A percentile compares a stretch with the other conserved stretches of the same genome.
These are phyloP conservation scores for Cicer chorassanicum DNA, from an alignment of 306 rosid species.

Conservation along the genomic window DNA sequence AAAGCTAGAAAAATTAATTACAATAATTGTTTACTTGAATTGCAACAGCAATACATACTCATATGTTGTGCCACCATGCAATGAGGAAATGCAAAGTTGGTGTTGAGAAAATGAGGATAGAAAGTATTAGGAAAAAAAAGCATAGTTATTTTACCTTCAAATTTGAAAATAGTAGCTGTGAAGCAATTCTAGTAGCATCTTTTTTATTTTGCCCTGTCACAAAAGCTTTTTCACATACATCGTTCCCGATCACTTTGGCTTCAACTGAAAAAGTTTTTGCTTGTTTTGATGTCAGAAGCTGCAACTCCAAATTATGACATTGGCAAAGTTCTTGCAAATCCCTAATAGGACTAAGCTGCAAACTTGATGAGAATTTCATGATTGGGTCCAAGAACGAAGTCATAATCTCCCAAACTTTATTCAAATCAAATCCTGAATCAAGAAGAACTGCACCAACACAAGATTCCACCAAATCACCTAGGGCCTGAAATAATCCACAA, in stretches of 20 bases:
- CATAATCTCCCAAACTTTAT: constrained; percentile 70
- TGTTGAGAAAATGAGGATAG: constrained; percentile 21
- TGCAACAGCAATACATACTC: not conserved
- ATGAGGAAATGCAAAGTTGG: constrained; percentile 29
- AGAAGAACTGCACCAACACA: constrained; percentile 90
- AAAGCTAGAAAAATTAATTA: too few relatives aligned
- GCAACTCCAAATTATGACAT: constrained; percentile 53
- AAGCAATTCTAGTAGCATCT: constrained; percentile 67
- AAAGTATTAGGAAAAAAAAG: constrained; percentile 15
- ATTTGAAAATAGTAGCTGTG: constrained; percentile 51
- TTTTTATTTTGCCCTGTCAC: constrained; percentile 56
- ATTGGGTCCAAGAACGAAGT: constrained; percentile 79
- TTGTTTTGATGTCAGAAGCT: constrained; percentile 41
- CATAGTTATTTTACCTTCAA: constrained; percentile 64
- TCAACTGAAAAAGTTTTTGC: constrained; percentile 54
- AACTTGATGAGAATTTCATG: constrained; percentile 71
- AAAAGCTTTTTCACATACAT: constrained; percentile 52
- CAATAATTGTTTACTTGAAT: too few relatives aligned
- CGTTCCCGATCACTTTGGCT: constrained; percentile 56
- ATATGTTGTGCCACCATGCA: constrained; percentile 6
- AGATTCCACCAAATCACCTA: constrained; percentile 93
- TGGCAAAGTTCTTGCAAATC: constrained; percentile 86
- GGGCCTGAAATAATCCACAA: constrained; percentile 62
- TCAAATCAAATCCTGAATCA: constrained; percentile 84
- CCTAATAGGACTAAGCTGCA: constrained; percentile 80